Base-by-base conservation (phyloP, 306 rosid genomes). In the Casuarina glauca region DNA sequence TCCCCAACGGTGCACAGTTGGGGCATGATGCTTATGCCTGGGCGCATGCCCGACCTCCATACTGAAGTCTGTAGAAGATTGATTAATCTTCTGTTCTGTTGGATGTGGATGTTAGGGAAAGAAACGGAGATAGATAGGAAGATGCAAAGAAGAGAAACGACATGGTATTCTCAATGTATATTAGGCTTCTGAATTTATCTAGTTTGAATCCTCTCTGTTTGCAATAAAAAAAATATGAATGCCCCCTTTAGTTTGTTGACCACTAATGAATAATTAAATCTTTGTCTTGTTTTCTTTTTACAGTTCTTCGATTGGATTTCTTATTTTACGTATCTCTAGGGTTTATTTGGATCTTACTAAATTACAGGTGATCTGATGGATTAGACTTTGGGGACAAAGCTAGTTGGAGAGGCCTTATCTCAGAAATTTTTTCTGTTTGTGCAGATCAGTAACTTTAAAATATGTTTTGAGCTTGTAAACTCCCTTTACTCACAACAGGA, bases 11-110 rank as follows among this genome's bases (percentile, higher is more conserved):
- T 2, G 90, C 88, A 2, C 93, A 82, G 54, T 73, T 88, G 17
- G 93, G 92, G 46, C 94, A 88, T 78, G 98, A 93, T 57, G 88
- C 91, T 53, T 89, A 88, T 86, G 84, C 80, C 77, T 96, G 98
- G 98, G 74, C 88, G 84, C 96, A 91, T 53, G 86, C 89, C 20
- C 57, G 97, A 39, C 83, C 87, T 35, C 90, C 96, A 57, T 96
- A 82, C 75, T 96, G 70, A 39, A 26, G 61, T 58, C 38, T 6
- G 7, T 17, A 49, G 54, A 78, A 42, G 75, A 49, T 73, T 57
- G 36, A 67, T 74, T 52, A 54, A 58, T 72, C 45, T 74, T 35
- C 67, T 78, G 4, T 73, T 76, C 74, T 80, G 74, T 35, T 57
- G 76, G 74, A 43, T 61, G 70, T 83, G 72, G 52, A 67, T 77